phyloP scores from a whole-genome alignment of 768 basidiomycete genomes.

The Boletus vermiculosoides region DNA sequence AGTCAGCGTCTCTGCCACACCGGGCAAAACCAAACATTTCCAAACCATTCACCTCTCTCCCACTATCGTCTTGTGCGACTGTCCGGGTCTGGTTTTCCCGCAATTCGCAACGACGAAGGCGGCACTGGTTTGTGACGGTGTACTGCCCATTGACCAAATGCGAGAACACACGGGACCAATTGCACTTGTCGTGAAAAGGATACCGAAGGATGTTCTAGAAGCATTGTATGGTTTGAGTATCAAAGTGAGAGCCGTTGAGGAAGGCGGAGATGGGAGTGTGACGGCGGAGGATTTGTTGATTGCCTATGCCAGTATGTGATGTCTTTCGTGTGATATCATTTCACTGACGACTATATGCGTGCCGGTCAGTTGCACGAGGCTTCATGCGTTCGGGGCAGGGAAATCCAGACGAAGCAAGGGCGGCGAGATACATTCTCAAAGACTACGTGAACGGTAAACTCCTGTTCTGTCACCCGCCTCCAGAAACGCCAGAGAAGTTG shows the following conservation, averaged over 20 bases:
- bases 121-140: slow-evolving; percentile 94
- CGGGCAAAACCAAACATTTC: slow-evolving; percentile 99
- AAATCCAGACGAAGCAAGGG: slow-evolving; percentile 94
- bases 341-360: slow-evolving; percentile 17
- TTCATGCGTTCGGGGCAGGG: slow-evolving; percentile 93
- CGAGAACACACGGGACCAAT: slow-evolving; percentile 88
- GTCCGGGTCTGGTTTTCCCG: slow-evolving; percentile 96
- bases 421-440: slow-evolving; percentile 90
- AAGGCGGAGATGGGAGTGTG: slow-evolving; percentile 77
- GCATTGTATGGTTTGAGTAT: slow-evolving; percentile 85
- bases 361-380: slow-evolving; percentile 76
- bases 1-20: slow-evolving; percentile 97
- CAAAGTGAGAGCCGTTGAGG: slow-evolving; percentile 60
- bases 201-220: slow-evolving; percentile 84
- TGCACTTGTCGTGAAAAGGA: slow-evolving; percentile 69
- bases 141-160: slow-evolving; percentile 96
- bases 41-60: slow-evolving; percentile 96
- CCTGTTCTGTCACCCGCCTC: slow-evolving; percentile 89
- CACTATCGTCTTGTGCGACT: slow-evolving; percentile 87
- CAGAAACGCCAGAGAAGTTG: slow-evolving; percentile 54
- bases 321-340: not conserved
- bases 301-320: slow-evolving; percentile 84
- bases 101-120: slow-evolving; percentile 98
- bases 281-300: slow-evolving; percentile 81
- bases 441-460: slow-evolving; percentile 96